phyloP scores from a whole-genome alignment of 2,329 filamentous ascomycete species.

The Botrytis elliptica region DNA sequence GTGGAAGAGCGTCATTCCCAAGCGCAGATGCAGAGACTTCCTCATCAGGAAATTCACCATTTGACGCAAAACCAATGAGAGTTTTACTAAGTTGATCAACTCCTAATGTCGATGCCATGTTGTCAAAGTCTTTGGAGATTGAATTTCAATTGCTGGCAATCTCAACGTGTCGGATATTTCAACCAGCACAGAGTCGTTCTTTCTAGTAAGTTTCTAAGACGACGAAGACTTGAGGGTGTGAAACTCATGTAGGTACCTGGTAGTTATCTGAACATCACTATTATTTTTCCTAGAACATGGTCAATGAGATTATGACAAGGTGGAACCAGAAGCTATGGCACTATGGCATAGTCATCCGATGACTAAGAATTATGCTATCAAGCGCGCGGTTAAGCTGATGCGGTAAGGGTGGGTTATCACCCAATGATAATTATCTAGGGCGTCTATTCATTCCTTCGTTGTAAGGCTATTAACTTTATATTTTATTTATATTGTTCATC shows the following conservation, averaged over 20 bases:
- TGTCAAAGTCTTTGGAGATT: conserved; percentile 15
- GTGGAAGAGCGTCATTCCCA: conserved; percentile 40
- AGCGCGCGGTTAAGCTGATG: not conserved
- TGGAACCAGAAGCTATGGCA: conserved; percentile 7
- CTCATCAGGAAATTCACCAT: conserved; percentile 49
- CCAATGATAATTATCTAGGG: not conserved
- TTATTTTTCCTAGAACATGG: too few relatives aligned
- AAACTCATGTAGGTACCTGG: not conserved
- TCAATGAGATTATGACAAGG: not conserved
- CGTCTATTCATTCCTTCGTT: not conserved
- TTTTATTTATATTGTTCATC: not conserved
- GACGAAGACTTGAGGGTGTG: too few relatives aligned
- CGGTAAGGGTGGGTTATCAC: too few relatives aligned
- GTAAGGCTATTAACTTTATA: not conserved
- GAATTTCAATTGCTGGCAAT: not conserved
- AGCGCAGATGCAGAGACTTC: conserved; percentile 39
- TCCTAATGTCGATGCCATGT: conserved; percentile 30
- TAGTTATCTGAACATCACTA: too few relatives aligned
- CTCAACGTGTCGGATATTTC: not conserved
- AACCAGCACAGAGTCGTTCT: not conserved
- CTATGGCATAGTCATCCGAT: not conserved
- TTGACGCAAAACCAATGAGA: conserved; percentile 60
- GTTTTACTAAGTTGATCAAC: conserved; percentile 50
- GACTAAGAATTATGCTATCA: not conserved
- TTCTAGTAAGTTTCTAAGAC: not conserved